Base-by-base conservation (phyloP, 257 asterid genomes). In the Nicotiana tabacum region DNA sequence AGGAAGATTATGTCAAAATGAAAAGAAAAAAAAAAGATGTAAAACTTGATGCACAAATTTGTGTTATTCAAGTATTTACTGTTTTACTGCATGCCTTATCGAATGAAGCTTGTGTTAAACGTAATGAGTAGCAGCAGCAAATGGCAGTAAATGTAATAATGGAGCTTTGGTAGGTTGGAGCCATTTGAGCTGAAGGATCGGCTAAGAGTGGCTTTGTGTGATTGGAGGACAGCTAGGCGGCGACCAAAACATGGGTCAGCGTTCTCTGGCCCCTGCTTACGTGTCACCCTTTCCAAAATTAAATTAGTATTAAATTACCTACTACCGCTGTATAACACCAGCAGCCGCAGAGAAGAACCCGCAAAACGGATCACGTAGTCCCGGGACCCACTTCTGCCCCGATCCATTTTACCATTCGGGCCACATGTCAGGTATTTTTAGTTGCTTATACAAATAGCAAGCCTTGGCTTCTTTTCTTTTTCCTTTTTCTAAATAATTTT, bases 171-270 rank as follows among this genome's bases (percentile, higher is more conserved):
- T 39, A 39, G 46, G 46, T 6, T 13, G 64, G 43, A 76, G 80
- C 80, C 80, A 76, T 76, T 76, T 76, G 12, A 51, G 80, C 80
- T 27, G 64, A 76, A 15, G 29, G 62, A 15, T 15, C 21, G 43
- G 46, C 64, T 76, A 11, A 24, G 64, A 9, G 46, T 76, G 46
- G 80, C 80, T 62, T 76, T 29, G 39, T 27, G n/a, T 51, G 46
- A 15, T 11, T 9, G 77, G 85, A 84, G 65, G 43, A 67, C 85
- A 84, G 77, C 80, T 68, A 87, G 88, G 68, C 78, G 81, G 89
- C 80, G 87, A 84, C 80, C 84, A 84, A 86, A 83, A 84, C 90
- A 89, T 88, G 87, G 88, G 91, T 86, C 92, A 86, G 87, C 87
- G 83, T 82, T 66, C 79, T 29, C 88, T 85, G 87, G 82, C 85